Conservation (phyloP, 2,329 filamentous ascomycete species). For the Drechslera avenae region DNA sequence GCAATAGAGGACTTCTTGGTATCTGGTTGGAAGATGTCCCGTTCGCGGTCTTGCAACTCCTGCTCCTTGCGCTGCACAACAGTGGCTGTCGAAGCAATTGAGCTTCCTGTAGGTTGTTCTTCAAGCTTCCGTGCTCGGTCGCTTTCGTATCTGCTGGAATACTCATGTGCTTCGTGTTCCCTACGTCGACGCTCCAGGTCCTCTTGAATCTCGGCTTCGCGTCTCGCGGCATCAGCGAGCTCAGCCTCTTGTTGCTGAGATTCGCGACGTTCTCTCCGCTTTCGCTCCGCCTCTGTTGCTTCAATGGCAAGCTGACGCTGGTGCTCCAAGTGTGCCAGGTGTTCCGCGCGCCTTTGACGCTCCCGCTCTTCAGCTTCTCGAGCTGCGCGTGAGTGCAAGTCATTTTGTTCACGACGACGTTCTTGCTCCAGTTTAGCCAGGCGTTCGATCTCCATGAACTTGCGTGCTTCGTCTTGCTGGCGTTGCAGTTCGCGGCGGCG, state of each 20-base stretch:
- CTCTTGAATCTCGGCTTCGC: constrained; percentile 38
- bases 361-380: constrained; percentile 38
- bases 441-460: constrained; percentile 35
- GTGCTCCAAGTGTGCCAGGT: constrained; percentile 30
- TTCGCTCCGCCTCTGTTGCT: constrained; percentile 31
- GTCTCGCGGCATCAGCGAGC: constrained; percentile 28
- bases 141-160: constrained; percentile 28
- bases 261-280: constrained; percentile 31
- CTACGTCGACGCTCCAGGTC: constrained; percentile 33
- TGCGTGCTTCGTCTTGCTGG: constrained; percentile 37
- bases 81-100: constrained; percentile 37
- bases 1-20: constrained; percentile 48
- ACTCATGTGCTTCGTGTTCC: constrained; percentile 33
- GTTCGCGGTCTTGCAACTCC: constrained; percentile 44
- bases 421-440: constrained; percentile 37
- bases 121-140: constrained; percentile 33
- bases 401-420: constrained; percentile 34
- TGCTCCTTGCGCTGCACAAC: constrained; percentile 42
- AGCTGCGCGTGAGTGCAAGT: constrained; percentile 35
- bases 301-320: constrained; percentile 31
- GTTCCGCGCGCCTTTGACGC: constrained; percentile 34
- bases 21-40: constrained; percentile 39
- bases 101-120: constrained; percentile 37
- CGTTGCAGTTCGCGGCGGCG: constrained; percentile 30
- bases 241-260: constrained; percentile 37